Conservation (phyloP, 164 flowering plant genomes). For the Litsea cubeba region DNA sequence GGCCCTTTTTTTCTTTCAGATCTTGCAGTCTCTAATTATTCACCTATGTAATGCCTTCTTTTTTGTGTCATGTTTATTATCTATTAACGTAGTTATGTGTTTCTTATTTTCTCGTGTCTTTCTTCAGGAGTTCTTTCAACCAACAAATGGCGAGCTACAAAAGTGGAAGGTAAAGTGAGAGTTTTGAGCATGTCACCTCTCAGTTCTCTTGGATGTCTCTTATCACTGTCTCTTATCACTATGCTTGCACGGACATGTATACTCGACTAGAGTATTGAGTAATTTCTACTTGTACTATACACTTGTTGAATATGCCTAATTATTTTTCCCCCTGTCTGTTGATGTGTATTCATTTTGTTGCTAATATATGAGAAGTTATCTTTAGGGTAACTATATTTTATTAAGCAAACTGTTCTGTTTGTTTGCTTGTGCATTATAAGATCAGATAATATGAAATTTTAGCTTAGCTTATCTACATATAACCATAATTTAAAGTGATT, state of each 20-base stretch:
- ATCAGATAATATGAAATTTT: no score
- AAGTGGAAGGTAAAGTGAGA: conserved; percentile 38
- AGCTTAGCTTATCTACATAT: background rate
- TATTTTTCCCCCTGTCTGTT: no score
- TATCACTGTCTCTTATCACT: background rate
- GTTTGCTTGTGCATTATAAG: background rate
- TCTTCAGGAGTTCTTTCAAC: conserved; percentile 51
- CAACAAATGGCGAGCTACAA: conserved; percentile 35
- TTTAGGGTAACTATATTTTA: no score
- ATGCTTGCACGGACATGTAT: background rate
- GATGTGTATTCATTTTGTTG: no score
- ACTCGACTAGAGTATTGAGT: background rate
- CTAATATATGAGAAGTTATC: no score
- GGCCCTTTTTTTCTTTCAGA: background rate
- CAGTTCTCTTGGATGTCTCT: background rate
- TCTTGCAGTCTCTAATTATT: background rate
- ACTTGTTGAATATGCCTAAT: no score
- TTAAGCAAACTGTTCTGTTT: background rate
- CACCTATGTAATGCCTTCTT: background rate
- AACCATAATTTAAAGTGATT: background rate
- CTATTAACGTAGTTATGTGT: background rate
- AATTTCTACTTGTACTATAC: background rate
- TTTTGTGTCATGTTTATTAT: background rate
- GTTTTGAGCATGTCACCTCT: background rate
- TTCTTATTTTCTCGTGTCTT: conserved; percentile 13